A percentile compares a stretch with the other conserved stretches of the same genome.
Evolutionary conservation across 1,284 basidiomycete genomes (phyloP).

Genomic region (Cutaneotrichosporon sp.): DNA sequence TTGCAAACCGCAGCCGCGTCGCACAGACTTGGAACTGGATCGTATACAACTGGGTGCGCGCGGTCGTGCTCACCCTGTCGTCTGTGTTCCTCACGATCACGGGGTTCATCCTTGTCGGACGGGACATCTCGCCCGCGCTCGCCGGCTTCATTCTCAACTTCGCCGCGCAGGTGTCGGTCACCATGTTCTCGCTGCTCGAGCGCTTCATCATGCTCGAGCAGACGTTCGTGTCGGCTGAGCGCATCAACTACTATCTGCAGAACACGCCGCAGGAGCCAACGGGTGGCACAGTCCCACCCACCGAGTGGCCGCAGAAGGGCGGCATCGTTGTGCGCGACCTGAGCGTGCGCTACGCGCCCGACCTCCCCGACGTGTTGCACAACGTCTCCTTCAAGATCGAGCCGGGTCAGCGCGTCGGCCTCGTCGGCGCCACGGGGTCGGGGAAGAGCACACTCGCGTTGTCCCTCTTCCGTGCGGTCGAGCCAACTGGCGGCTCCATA

Average conservation of each 20-base stretch:
- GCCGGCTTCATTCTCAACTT: conserved; percentile 56
- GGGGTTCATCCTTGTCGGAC: conserved; percentile 54
- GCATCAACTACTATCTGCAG: conserved; percentile 53
- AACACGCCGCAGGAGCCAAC: conserved; percentile 35
- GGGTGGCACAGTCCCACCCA: conserved; percentile 47
- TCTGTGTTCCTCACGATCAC: conserved; percentile 44
- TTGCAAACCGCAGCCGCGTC: conserved; percentile 44
- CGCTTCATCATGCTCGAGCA: conserved; percentile 35
- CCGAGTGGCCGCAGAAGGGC: conserved; percentile 68
- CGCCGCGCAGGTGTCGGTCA: conserved; percentile 45
- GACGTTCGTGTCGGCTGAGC: conserved; percentile 53
- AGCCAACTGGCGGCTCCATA: conserved; percentile 65
- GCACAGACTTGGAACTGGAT: conserved; percentile 38
- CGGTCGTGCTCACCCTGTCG: conserved; percentile 35
- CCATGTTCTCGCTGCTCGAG: conserved; percentile 42
- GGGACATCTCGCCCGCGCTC: conserved; percentile 49
- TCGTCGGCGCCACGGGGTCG: conserved; percentile 66
- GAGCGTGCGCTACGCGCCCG: conserved; percentile 66
- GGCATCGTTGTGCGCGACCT: conserved; percentile 65
- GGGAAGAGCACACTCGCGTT: conserved; percentile 75
- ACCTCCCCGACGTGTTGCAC: conserved; percentile 71
- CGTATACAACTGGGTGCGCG: conserved; percentile 44
- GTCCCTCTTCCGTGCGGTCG: conserved; percentile 69
- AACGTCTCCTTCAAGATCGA: conserved; percentile 64
- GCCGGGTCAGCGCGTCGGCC: conserved; percentile 74